Conservation (phyloP, 805 yeast species). For the Crinitomyces ghanaensis region DNA sequence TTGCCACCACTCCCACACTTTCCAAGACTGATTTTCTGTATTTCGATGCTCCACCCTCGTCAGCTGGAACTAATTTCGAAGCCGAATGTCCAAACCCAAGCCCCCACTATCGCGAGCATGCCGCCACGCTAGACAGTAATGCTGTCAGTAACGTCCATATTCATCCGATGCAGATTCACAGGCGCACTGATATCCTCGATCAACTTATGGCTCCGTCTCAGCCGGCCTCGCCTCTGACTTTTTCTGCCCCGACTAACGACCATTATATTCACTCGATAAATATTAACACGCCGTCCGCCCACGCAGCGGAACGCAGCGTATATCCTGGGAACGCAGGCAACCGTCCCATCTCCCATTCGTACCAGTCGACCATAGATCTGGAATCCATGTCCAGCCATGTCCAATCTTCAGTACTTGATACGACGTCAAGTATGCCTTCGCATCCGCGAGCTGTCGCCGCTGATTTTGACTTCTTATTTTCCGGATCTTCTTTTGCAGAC, state of each 20-base stretch:
- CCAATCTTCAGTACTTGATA: not conserved
- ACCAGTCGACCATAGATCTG: not conserved
- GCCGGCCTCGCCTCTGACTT: too few species aligned
- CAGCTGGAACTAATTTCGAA: too few species aligned
- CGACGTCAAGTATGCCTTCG: not conserved
- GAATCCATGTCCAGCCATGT: not conserved
- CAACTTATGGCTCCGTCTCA: too few species aligned
- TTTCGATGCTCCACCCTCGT: slow-evolving; percentile 9
- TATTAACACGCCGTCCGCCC: not conserved
- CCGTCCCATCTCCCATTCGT: not conserved
- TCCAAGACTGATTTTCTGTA: slow-evolving; percentile 5
- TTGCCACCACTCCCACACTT: slow-evolving; percentile 7
- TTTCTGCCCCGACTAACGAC: not conserved
- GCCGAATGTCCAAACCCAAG: slow-evolving; percentile 10
- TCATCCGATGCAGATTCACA: not conserved
- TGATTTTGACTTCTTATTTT: too few species aligned
- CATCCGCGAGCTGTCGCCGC: not conserved
- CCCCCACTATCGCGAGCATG: slow-evolving; percentile 8
- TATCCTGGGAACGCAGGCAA: not conserved
- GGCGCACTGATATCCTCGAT: not conserved
- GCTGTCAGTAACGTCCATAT: slow-evolving; percentile 1
- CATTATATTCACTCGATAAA: not conserved
- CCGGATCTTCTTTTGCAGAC: not conserved
- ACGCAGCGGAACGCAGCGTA: not conserved
- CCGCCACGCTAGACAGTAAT: slow-evolving; percentile 7